Evolutionary conservation across 768 basidiomycete genomes (phyloP), one percentile per base, ranked within the genome.

Genomic region (Mycena rebaudengoi): DNA sequence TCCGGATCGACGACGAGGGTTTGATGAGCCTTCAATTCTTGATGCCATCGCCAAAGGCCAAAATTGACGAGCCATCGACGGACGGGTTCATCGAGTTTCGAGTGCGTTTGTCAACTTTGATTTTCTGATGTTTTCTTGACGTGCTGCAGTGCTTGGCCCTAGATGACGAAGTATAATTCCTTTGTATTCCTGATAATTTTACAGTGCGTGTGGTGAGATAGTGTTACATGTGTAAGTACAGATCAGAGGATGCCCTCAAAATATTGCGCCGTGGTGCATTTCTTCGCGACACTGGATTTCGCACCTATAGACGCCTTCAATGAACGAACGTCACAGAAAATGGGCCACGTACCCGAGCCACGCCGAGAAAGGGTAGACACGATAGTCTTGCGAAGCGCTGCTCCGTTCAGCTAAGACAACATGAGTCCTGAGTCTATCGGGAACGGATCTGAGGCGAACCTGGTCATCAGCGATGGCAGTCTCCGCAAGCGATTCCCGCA

Each of bases 21-120:
- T 76, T 96, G 43, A 79, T 98, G 35, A 94, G 93, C 70, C 76
- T 98, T 62, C 97, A 99, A 70, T 93, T 98, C 75, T 82, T 98
- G 67, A 95, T 98, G 84, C 90, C 88, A 32, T 83, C 78, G 44
- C 81, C 77, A n/a, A 7, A 79, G 85, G 29, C 73, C 83, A 2
- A 81, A 77, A 49, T 76, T 70, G 79, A 83, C 50, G 77, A 71
- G 25, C 65, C 73, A 4, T 2, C 35, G 21, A 69, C 77, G 18
- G 82, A 88, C 54, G 92, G 88, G 0, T 96, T 95, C 69, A 89
- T 97, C 51, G 95, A 97, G 70, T 96, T 96, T 73, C 84, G 91
- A 76, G 96, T 96, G 69, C 73, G 91, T 81, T 18, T 54, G 18
- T 40, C 12, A 28, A n/a, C 41, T 54, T n/a, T 56, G 35, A 2